These are phyloP conservation scores for Elaphomyces granulatus DNA, from an alignment of 495 filamentous ascomycete genomes.

Conservation along the genomic window DNA sequence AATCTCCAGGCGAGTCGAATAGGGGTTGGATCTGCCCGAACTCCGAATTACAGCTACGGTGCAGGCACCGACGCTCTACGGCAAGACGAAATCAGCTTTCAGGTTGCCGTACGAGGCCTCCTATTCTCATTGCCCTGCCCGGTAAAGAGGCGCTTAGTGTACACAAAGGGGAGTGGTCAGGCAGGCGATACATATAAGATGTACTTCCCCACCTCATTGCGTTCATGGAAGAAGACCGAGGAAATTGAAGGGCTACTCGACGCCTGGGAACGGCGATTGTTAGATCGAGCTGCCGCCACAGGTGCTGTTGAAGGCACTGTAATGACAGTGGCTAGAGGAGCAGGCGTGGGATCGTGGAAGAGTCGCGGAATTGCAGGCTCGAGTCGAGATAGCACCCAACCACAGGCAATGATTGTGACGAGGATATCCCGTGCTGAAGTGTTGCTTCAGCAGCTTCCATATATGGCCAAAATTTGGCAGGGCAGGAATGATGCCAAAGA, in stretches of 20 bases:
- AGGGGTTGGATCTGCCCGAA: conserved; percentile 25
- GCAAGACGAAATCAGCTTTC: conserved; percentile 86
- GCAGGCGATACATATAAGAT: conserved; percentile 55
- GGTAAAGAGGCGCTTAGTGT: conserved; percentile 47
- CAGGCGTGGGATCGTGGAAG: conserved; percentile 25
- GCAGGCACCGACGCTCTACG: conserved; percentile 57
- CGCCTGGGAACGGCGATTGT: conserved; percentile 39
- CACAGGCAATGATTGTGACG: conserved; percentile 36
- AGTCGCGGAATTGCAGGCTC: conserved; percentile 9
- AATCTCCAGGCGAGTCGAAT: conserved; percentile 15
- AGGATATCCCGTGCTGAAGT: conserved; percentile 54
- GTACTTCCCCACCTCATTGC: conserved; percentile 70
- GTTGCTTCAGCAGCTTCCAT: conserved; percentile 72
- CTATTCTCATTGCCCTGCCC: conserved; percentile 72
- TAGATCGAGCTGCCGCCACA: conserved; percentile 13
- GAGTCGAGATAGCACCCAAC: conserved; percentile 9
- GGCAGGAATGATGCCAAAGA: conserved; percentile 25
- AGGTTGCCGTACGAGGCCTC: conserved; percentile 70
- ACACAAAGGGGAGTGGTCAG: conserved; percentile 14
- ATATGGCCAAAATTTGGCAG: conserved; percentile 49
- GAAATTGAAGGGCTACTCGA: conserved; percentile 61
- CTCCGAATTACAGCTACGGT: conserved; percentile 23
- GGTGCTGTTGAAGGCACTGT: conserved; percentile 7
- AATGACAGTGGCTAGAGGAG: conserved; percentile 19
- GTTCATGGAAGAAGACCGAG: conserved; percentile 62